These are phyloP conservation scores for Parathielavia appendiculata DNA, from an alignment of 495 filamentous ascomycete genomes.

Conservation along the genomic window DNA sequence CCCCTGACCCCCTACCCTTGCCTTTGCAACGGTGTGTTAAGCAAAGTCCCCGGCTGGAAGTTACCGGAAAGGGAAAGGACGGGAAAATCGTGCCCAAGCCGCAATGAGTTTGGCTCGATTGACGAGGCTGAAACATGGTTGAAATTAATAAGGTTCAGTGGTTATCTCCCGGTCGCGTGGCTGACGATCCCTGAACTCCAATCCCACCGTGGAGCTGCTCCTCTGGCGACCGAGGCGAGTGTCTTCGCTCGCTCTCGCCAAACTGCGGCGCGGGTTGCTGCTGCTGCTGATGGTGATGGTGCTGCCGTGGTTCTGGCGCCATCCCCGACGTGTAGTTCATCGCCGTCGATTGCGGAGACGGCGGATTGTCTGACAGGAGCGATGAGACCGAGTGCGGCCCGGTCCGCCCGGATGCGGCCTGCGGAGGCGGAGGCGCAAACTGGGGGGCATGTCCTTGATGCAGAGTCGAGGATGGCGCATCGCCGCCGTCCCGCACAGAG, in stretches of 20 bases:
- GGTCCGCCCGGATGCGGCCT: constrained; percentile 25
- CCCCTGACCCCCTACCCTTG: constrained; percentile 3
- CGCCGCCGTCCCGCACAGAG: constrained; percentile 16
- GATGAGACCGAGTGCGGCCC: constrained; percentile 46
- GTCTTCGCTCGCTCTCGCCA: constrained; percentile 23
- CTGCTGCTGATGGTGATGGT: constrained; percentile 5
- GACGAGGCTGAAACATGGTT: constrained; percentile 36
- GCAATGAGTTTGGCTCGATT: constrained; percentile 17
- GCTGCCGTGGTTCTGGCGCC: constrained; percentile 28
- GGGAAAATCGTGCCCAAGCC: constrained; percentile 9
- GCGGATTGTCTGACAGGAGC: constrained; percentile 42
- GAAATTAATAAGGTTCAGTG: constrained; percentile 41
- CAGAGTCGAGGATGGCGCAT: constrained; percentile 16
- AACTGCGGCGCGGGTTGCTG: constrained; percentile 18
- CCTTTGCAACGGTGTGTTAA: neutral
- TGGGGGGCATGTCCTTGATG: constrained; percentile 14
- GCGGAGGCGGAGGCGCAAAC: constrained; percentile 9
- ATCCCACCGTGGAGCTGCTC: constrained; percentile 27
- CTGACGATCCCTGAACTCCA: constrained; percentile 31
- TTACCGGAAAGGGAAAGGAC: constrained; percentile 18
- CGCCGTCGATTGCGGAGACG: constrained; percentile 31
- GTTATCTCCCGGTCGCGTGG: constrained; percentile 34
- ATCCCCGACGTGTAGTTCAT: constrained; percentile 19
- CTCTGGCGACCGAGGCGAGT: constrained; percentile 26
- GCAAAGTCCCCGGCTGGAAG: neutral